A percentile compares a stretch with the other conserved stretches of the same genome.
These are phyloP conservation scores for Daldinia grandis DNA, from an alignment of 495 filamentous ascomycete species.

Conservation along the genomic window DNA sequence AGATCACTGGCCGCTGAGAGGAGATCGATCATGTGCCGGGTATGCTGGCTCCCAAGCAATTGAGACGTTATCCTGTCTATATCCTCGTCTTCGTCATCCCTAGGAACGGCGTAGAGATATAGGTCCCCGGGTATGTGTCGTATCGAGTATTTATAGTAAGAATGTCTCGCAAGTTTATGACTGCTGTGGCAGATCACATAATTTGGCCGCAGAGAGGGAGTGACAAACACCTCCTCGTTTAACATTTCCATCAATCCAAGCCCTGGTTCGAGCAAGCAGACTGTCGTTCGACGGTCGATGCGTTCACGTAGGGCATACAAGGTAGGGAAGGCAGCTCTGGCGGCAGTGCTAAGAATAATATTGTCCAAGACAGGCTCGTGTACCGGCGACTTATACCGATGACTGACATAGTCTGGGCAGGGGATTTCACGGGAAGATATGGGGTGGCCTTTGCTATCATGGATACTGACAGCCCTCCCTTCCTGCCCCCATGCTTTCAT, in stretches of 20 bases:
- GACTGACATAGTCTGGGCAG: constrained; percentile 21
- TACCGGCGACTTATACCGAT: not conserved
- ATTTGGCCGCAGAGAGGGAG: constrained; percentile 68
- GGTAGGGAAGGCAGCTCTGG: constrained; percentile 63
- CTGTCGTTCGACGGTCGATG: constrained; percentile 74
- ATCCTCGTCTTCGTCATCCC: constrained; percentile 14
- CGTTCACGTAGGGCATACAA: constrained; percentile 68
- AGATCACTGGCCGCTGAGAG: constrained; percentile 45
- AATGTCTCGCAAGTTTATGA: constrained; percentile 62
- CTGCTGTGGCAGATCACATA: constrained; percentile 79
- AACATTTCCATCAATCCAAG: constrained; percentile 82
- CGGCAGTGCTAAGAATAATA: constrained; percentile 73
- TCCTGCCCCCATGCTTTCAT: constrained; percentile 39
- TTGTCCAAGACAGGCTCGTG: constrained; percentile 65
- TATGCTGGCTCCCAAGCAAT: constrained; percentile 37
- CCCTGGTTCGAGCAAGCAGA: constrained; percentile 84
- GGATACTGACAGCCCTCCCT: constrained; percentile 38
- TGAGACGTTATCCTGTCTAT: constrained; percentile 23
- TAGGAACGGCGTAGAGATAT: constrained; percentile 25
- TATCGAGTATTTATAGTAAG: constrained; percentile 59
- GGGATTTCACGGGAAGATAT: constrained; percentile 27
- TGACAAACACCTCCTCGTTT: constrained; percentile 71
- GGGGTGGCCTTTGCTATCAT: not conserved
- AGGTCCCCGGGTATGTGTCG: constrained; percentile 20
- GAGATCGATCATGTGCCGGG: constrained; percentile 43